phyloP scores from a whole-genome alignment of 2,329 filamentous ascomycete species.

The Colletotrichum sansevieriae region DNA sequence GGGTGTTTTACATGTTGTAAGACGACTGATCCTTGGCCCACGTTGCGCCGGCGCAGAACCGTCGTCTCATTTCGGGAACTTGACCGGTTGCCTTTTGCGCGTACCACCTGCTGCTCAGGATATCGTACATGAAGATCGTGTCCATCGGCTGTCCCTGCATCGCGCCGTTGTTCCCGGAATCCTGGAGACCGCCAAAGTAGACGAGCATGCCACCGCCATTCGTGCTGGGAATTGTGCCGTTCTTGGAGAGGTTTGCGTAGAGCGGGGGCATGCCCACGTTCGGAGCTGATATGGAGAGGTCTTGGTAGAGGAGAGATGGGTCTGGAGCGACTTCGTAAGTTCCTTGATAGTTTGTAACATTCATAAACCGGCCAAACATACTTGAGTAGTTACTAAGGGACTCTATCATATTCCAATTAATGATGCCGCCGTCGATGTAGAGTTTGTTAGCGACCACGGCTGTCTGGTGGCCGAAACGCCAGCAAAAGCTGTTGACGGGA shows the following conservation, averaged over 20 bases:
- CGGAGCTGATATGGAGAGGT: conserved; percentile 59
- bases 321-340: conserved; percentile 52
- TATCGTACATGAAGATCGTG: conserved; percentile 71
- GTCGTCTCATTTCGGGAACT: conserved; percentile 64
- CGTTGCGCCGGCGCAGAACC: conserved; percentile 72
- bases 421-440: conserved; percentile 72
- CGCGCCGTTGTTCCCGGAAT: conserved; percentile 61
- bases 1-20: conserved; percentile 70
- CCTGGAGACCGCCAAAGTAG: conserved; percentile 72
- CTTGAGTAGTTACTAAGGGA: conserved; percentile 66
- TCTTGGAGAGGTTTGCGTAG: conserved; percentile 70
- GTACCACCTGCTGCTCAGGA: conserved; percentile 71
- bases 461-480: conserved; percentile 70
- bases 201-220: conserved; percentile 67
- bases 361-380: conserved; percentile 51
- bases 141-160: conserved; percentile 60
- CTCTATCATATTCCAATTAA: conserved; percentile 61
- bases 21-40: conserved; percentile 71
- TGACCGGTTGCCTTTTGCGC: conserved; percentile 67
- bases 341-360: neutral
- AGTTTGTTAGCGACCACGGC: conserved; percentile 70
- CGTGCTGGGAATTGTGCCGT: conserved; percentile 64
- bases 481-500: conserved; percentile 66
- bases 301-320: conserved; percentile 68
- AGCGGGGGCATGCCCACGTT: conserved; percentile 63